Base-by-base conservation (phyloP, 2,329 filamentous ascomycete species). In the Macroventuria anomochaeta region DNA sequence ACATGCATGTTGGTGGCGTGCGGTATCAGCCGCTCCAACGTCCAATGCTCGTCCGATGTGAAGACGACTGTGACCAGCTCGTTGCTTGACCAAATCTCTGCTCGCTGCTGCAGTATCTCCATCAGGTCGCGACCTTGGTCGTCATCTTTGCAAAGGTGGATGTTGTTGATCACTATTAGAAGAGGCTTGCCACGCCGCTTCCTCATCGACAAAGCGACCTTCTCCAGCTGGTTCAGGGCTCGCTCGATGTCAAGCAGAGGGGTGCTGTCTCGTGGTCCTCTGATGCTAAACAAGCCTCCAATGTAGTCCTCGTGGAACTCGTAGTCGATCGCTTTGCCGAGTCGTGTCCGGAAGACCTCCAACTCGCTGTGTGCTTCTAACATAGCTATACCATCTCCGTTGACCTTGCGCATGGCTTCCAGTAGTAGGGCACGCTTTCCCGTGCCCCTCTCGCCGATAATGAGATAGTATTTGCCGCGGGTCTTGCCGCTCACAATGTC, bases 261-360 rank as follows among this genome's bases (percentile, higher is more conserved):
- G 0, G 91, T 96, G 13, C 90, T 92, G 68, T 99, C 95, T 39
- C 95, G 84, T 0, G 95, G 95, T 0, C 95, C 95, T 36, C 89
- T 85, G 70, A 97, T 96, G 58, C 90, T 96, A 75, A 99, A 97
- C 61, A 97, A 88, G 5, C 89, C 90, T 41, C 95, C 95, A 54
- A 99, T 96, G 69, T 96, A 97, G 76, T 99, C 95, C 77, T 97
- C 93, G 69, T 97, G 91, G 65, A 89, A 99, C 72, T 99, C 95
- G 71, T 92, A 99, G 74, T 99, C 93, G 40, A 97, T 82, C 0
- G 93, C 90, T 73, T 97, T 97, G 26, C 95, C 93, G 3, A 99
- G 83, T 5, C 95, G 85, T 33, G 96, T 88, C 7, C 95, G 88
- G 72, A 99, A 96, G 51, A 99, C 96, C 68, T 99, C 95, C 1